A percentile compares a stretch with the other conserved stretches of the same genome.
phyloP scores from a whole-genome alignment of 2,329 filamentous ascomycete species.

The Trichoderma harzianum region DNA sequence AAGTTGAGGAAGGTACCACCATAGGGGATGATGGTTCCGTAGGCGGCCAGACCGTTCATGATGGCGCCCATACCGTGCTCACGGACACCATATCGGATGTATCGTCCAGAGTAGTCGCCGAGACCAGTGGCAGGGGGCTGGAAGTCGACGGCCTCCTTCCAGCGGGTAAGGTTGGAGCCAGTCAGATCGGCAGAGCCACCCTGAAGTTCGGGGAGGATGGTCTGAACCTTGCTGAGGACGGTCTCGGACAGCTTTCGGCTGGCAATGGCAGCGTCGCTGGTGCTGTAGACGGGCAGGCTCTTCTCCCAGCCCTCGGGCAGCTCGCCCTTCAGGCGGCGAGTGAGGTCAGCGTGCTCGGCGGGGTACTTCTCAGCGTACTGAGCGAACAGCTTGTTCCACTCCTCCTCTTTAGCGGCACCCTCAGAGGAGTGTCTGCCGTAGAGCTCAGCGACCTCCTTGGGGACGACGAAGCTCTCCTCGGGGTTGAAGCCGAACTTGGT shows the following conservation, averaged over 20 bases:
- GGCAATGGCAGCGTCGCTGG: slow-evolving; percentile 77
- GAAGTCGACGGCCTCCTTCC: slow-evolving; percentile 97
- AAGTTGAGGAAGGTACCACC: slow-evolving; percentile 99
- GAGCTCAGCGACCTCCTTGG: slow-evolving; percentile 88
- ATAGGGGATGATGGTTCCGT: slow-evolving; percentile 91
- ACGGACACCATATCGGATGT: slow-evolving; percentile 88
- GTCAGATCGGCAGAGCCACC: slow-evolving; percentile 98
- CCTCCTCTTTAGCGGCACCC: slow-evolving; percentile 83
- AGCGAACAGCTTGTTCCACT: slow-evolving; percentile 92
- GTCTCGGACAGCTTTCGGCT: slow-evolving; percentile 96
- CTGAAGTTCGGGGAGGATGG: slow-evolving; percentile 80
- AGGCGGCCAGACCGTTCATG: slow-evolving; percentile 92
- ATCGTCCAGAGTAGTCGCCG: slow-evolving; percentile 86
- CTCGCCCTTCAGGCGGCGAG: slow-evolving; percentile 73
- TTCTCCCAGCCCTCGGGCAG: slow-evolving; percentile 98
- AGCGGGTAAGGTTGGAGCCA: slow-evolving; percentile 96
- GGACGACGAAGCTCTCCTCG: slow-evolving; percentile 86
- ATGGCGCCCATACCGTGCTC: slow-evolving; percentile 91
- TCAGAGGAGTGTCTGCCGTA: slow-evolving; percentile 82
- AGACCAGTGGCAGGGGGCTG: slow-evolving; percentile 83
- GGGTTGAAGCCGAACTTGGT: slow-evolving; percentile 94
- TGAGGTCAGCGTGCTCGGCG: slow-evolving; percentile 74
- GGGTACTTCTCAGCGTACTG: slow-evolving; percentile 80
- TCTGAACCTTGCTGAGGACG: slow-evolving; percentile 84
- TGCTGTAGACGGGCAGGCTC: slow-evolving; percentile 84